A percentile compares a stretch with the other conserved stretches of the same genome.
Conservation (phyloP, 371 early-diverging fungal species). For the Rozella allomycis region DNA sequence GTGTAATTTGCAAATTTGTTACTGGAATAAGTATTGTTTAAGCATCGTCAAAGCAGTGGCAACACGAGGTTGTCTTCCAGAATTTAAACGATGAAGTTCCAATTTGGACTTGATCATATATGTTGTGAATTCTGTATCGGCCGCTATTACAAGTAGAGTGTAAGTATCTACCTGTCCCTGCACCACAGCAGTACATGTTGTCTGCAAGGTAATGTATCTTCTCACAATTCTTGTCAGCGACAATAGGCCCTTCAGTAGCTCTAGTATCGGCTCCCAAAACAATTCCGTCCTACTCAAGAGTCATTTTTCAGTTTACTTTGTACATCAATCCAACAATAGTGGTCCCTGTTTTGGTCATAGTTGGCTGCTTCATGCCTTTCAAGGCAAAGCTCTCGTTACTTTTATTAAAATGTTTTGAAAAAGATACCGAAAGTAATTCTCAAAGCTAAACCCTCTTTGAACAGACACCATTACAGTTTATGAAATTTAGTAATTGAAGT, state of each 20-base stretch:
- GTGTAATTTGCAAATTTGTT: slow-evolving; percentile 7
- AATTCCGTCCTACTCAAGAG: slow-evolving; percentile 54
- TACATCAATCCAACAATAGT: slow-evolving; percentile 87
- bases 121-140: slow-evolving; percentile 94
- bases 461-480: no score
- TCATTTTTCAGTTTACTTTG: slow-evolving; percentile 30
- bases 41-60: slow-evolving; percentile 87
- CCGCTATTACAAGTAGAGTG: no score
- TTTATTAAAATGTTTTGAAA: background rate
- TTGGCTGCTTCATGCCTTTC: slow-evolving; percentile 59
- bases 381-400: slow-evolving; percentile 24
- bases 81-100: slow-evolving; percentile 72
- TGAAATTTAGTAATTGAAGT: no score
- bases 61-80: slow-evolving; percentile 71
- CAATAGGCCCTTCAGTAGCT: slow-evolving; percentile 94
- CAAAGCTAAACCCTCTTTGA: background rate
- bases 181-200: slow-evolving; percentile 99
- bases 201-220: slow-evolving; percentile 97
- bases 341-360: slow-evolving; percentile 93
- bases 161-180: no score
- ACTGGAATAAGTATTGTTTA: slow-evolving; percentile 85
- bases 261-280: slow-evolving; percentile 98
- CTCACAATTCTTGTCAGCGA: slow-evolving; percentile 97
- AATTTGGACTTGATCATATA: slow-evolving; percentile 77
- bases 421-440: background rate